A percentile compares a stretch with the other conserved stretches of the same genome.
Evolutionary conservation across 257 asterid species (phyloP).

Genomic region (Lithospermum erythrorhizon): DNA sequence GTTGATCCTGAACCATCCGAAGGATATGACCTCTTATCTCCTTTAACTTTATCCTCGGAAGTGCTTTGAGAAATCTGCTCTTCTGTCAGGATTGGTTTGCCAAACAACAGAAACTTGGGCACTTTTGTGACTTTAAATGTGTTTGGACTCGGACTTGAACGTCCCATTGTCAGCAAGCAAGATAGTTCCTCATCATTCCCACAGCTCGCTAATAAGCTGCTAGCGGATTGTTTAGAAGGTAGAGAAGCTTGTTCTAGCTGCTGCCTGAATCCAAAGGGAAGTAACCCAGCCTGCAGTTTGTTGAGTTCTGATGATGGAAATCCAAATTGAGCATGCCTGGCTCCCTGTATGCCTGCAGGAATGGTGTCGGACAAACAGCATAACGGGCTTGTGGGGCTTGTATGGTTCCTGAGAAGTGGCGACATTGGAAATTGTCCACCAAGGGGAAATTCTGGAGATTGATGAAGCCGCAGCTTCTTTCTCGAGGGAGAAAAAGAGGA

Average conservation of each 20-base stretch:
- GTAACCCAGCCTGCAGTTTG: conserved; percentile 38
- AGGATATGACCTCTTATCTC: conserved; percentile 21
- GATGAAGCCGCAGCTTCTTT: conserved; percentile 59
- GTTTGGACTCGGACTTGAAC: conserved; percentile 14
- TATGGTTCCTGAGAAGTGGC: conserved; percentile 32
- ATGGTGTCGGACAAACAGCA: conserved; percentile 47
- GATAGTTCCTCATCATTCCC: conserved; percentile 18
- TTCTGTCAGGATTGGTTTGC: conserved; percentile 57
- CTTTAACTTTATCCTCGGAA: conserved; percentile 21
- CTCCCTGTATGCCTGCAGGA: conserved; percentile 85
- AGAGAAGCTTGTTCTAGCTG: conserved; percentile 23
- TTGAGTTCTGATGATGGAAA: conserved; percentile 33
- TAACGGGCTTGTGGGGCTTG: conserved; percentile 64
- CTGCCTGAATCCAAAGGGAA: conserved; percentile 36
- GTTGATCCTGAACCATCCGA: conserved; percentile 56
- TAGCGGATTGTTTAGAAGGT: conserved; percentile 2
- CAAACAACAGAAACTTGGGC: conserved; percentile 45
- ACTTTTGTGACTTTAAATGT: conserved; percentile 15
- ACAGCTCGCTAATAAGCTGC: conserved; percentile 9
- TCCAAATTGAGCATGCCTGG: conserved; percentile 72
- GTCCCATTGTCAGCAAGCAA: conserved; percentile 35
- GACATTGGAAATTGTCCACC: conserved; percentile 28
- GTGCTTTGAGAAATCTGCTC: conserved; percentile 44
- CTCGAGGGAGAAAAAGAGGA: conserved; percentile 55
- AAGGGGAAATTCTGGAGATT: conserved; percentile 36